Evolutionary conservation across 192 early-diverging fungal species (phyloP), one percentile per base, ranked within the genome.

Genomic region (Paraglomus brasilianum): DNA sequence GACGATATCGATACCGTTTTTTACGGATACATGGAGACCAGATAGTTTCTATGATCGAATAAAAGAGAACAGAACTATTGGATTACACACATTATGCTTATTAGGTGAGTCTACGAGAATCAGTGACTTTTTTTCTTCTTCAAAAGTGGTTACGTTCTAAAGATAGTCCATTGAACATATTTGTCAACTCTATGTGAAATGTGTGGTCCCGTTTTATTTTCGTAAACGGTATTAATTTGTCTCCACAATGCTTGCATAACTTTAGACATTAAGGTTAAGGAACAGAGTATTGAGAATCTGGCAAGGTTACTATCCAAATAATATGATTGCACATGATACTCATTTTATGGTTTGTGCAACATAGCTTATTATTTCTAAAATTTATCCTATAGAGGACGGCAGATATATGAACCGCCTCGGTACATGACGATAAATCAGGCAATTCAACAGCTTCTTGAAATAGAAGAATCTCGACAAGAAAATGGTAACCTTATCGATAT

Each of bases 1-100:
- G 75, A 95, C 95, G n/a, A 89, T 99, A 36, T 99, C 97, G 15
- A 93, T 99, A 69, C 94, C 96, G 4, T 99, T 97, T 77, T 97
- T 99, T 81, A 95, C 93, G 1, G 95, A 96, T 14, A 88, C 84
- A 13, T 99, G 97, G 97, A 85, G 92, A 36, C 97, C 97, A 0
- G 97, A 99, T 73, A 93, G 91, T 69, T 99, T 95, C 77, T 98
- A 97, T 81, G 91, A 92, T 66, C 89, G 93, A 66, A 87, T 99
- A 74, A 89, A 91, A 71, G 86, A 91, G 62, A 99, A 99, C 81
- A 71, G 86, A 21, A 72, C 77, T 57, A 78, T 93, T 58, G 94
- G 91, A 36, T 77, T 99, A 66, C 97, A 99, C 69, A 99, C 97
- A 5, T 84, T 99, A 53, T 95, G 93, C 73, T 77, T 99, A 67